phyloP scores from a whole-genome alignment of 768 basidiomycete species.

The Lyophyllum shimeji region DNA sequence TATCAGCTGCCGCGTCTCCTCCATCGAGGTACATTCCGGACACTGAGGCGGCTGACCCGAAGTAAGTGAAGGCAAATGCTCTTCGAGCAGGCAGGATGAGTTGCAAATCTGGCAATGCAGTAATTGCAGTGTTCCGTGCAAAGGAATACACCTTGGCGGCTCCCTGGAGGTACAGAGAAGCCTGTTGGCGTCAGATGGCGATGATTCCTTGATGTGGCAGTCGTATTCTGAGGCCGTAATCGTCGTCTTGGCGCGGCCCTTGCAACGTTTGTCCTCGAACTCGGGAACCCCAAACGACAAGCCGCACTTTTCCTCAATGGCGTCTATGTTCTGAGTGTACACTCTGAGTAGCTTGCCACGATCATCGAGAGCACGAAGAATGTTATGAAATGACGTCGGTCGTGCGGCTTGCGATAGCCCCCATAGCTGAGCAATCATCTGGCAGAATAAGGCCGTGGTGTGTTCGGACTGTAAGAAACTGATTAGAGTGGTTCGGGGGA shows the following conservation, averaged over 20 bases:
- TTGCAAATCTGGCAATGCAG: conserved; percentile 84
- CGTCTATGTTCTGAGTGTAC: conserved; percentile 95
- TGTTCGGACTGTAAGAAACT: conserved; percentile 56
- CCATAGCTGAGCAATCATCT: conserved; percentile 86
- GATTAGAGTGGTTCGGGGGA: neutral
- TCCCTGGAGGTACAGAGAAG: conserved; percentile 53
- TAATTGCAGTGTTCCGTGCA: conserved; percentile 82
- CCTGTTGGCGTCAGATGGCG: conserved; percentile 24
- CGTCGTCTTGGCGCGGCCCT: conserved; percentile 49
- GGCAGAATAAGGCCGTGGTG: conserved; percentile 77
- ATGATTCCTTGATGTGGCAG: conserved; percentile 16
- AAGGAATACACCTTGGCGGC: conserved; percentile 81
- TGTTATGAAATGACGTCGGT: conserved; percentile 80
- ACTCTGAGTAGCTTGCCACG: conserved; percentile 77
- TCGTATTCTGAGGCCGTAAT: conserved; percentile 13
- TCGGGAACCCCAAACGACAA: conserved; percentile 84
- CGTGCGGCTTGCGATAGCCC: conserved; percentile 66
- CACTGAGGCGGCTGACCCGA: conserved; percentile 71
- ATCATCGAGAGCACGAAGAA: conserved; percentile 74
- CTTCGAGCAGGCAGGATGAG: conserved; percentile 63
- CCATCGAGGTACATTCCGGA: conserved; percentile 73
- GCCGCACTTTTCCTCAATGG: conserved; percentile 83
- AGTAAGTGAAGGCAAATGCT: conserved; percentile 59
- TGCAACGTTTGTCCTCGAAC: conserved; percentile 56
- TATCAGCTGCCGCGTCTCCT: conserved; percentile 65